These are phyloP conservation scores for Suillus americanus DNA, from an alignment of 768 basidiomycete genomes.

Conservation along the genomic window DNA sequence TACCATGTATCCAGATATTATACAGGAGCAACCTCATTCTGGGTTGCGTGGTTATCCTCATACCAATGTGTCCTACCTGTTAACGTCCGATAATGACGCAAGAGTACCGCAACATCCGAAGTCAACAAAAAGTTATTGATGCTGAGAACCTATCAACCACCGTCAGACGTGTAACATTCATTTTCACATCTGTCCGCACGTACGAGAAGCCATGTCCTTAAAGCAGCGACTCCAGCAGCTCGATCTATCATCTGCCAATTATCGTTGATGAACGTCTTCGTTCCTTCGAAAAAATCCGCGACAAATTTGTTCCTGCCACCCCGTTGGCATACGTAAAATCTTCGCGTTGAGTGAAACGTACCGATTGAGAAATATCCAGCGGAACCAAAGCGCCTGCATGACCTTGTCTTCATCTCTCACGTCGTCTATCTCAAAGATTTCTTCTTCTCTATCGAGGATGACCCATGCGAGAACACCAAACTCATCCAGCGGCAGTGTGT, in stretches of 20 bases:
- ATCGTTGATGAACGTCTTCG: conserved; percentile 52
- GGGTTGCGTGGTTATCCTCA: conserved; percentile 9
- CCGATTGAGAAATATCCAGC: conserved; percentile 72
- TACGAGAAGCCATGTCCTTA: conserved; percentile 64
- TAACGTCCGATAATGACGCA: conserved; percentile 55
- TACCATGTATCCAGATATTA: neutral
- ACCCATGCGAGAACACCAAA: conserved; percentile 72
- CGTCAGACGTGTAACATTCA: neutral
- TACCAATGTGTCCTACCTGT: conserved; percentile 50
- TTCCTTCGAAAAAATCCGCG: conserved; percentile 51
- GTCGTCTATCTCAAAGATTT: conserved; percentile 71
- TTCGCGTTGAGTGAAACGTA: conserved; percentile 22
- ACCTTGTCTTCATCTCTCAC: conserved; percentile 76
- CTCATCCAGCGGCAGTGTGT: conserved; percentile 53
- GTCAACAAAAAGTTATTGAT: conserved; percentile 54
- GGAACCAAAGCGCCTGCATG: conserved; percentile 73
- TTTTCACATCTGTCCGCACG: conserved; percentile 18
- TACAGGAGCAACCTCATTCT: neutral
- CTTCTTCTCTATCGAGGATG: conserved; percentile 71
- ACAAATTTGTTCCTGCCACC: conserved; percentile 52
- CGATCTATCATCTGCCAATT: conserved; percentile 68
- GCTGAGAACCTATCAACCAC: conserved; percentile 45
- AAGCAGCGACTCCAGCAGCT: conserved; percentile 66
- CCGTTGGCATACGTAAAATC: neutral
- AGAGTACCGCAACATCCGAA: conserved; percentile 46